Conservation (phyloP, 345 rosid genomes). For the Gossypium herbaceum region DNA sequence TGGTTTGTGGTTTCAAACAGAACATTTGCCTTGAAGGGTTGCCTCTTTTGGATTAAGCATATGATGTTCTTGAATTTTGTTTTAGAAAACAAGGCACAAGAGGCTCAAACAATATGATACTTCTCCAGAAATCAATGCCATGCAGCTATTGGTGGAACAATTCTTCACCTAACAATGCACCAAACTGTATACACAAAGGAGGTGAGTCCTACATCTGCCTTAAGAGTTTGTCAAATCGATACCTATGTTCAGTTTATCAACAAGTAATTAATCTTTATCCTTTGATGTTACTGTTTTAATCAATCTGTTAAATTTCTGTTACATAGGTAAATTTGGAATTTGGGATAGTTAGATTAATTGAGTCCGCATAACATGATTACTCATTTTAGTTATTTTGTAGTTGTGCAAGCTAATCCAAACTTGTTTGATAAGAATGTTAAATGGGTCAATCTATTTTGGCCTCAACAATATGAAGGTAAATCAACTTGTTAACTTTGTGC, state of each 20-base stretch:
- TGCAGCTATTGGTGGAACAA: conserved; percentile 1
- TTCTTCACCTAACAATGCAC: neutral
- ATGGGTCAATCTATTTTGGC: neutral
- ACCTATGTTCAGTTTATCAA: conserved; percentile 1
- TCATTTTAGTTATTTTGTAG: neutral
- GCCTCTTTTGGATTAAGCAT: neutral
- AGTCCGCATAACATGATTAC: neutral
- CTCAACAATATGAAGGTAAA: neutral
- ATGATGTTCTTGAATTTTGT: neutral
- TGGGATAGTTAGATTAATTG: neutral
- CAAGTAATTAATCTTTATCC: neutral
- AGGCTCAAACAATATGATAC: conserved; percentile 10
- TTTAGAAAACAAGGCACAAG: conserved; percentile 7
- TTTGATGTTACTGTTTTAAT: neutral
- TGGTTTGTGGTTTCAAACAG: neutral
- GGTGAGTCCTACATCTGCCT: neutral
- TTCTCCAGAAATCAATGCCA: conserved; percentile 1
- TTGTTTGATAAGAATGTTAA: neutral
- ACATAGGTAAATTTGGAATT: neutral
- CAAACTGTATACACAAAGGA: neutral
- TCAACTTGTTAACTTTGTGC: conserved; percentile 5
- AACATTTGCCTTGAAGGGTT: neutral
- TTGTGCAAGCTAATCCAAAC: neutral
- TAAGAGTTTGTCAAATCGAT: neutral
- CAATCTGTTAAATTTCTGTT: neutral